These are phyloP conservation scores for Paramyrothecium sp. DNA, from an alignment of 2,329 filamentous ascomycete genomes.

Conservation along the genomic window DNA sequence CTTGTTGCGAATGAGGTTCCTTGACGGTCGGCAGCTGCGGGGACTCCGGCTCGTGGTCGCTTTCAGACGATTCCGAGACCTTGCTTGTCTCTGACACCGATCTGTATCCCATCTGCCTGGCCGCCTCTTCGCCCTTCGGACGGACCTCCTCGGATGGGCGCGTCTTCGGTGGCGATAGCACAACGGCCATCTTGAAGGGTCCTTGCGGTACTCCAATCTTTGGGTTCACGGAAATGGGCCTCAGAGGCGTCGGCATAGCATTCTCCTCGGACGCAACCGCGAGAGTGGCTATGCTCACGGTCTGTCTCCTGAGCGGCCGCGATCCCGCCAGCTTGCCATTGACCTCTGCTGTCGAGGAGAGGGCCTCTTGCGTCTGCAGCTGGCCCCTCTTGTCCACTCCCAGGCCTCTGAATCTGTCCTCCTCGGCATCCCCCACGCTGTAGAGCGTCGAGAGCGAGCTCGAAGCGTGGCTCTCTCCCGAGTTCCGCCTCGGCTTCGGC, in stretches of 20 bases:
- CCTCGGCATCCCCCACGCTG: conserved; percentile 49
- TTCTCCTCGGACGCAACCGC: neutral
- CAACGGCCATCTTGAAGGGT: neutral
- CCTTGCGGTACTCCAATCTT: conserved; percentile 1
- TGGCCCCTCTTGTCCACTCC: neutral
- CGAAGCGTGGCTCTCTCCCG: conserved; percentile 43
- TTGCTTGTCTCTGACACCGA: conserved; percentile 20
- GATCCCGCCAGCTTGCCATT: conserved; percentile 15
- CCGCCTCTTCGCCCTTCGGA: conserved; percentile 8
- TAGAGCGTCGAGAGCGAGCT: conserved; percentile 57
- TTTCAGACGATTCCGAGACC: conserved; percentile 20
- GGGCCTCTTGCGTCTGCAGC: neutral
- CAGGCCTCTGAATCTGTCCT: conserved; percentile 16
- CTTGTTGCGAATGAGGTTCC: conserved; percentile 13
- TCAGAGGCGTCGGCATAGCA: conserved; percentile 8
- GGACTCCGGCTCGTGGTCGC: conserved; percentile 5
- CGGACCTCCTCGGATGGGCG: conserved; percentile 9
- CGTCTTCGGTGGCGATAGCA: neutral
- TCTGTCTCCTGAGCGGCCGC: conserved; percentile 14
- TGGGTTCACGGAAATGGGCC: conserved; percentile 18
- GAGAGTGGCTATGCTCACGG: conserved; percentile 16
- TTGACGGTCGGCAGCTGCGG: conserved; percentile 1
- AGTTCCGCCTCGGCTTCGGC: conserved; percentile 21
- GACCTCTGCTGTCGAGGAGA: conserved; percentile 3
- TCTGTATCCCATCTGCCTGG: conserved; percentile 1